phyloP scores from a whole-genome alignment of 345 rosid species.

The Lumnitzera littorea region DNA sequence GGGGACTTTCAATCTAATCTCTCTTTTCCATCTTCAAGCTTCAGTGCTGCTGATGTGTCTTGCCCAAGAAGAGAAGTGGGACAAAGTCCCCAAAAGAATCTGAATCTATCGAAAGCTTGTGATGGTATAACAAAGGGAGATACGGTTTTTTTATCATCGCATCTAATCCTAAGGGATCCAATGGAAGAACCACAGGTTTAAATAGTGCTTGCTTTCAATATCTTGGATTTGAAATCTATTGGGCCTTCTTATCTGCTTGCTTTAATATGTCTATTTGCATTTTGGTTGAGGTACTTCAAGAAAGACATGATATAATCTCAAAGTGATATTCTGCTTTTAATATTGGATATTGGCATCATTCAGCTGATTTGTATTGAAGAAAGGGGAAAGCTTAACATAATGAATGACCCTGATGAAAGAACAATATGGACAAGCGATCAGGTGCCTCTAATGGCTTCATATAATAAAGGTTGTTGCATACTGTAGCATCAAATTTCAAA shows the following conservation, averaged over 20 bases:
- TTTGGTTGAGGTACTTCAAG: neutral
- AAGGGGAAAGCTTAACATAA: slow-evolving; percentile 66
- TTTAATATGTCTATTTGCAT: slow-evolving; percentile 1
- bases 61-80: slow-evolving; percentile 58
- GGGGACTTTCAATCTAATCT: slow-evolving; percentile 30
- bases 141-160: slow-evolving; percentile 45
- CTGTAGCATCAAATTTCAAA: neutral
- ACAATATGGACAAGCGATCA: slow-evolving; percentile 87
- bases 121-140: slow-evolving; percentile 44
- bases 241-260: slow-evolving; percentile 1
- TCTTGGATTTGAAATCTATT: slow-evolving; percentile 3
- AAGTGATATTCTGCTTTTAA: too few species aligned
- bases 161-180: slow-evolving; percentile 70
- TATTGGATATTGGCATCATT: slow-evolving; percentile 13
- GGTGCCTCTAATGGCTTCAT: slow-evolving; percentile 81
- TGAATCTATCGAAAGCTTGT: slow-evolving; percentile 24
- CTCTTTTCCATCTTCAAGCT: slow-evolving; percentile 41
- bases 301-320: too few species aligned
- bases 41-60: slow-evolving; percentile 45
- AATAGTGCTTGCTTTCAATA: neutral
- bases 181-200: slow-evolving; percentile 80
- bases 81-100: slow-evolving; percentile 37
- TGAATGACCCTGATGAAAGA: slow-evolving; percentile 84
- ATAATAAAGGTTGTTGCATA: slow-evolving; percentile 60
- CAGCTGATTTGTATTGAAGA: slow-evolving; percentile 79